Conservation (phyloP, 2,329 filamentous ascomycete genomes). For the Sporothrix sp. region DNA sequence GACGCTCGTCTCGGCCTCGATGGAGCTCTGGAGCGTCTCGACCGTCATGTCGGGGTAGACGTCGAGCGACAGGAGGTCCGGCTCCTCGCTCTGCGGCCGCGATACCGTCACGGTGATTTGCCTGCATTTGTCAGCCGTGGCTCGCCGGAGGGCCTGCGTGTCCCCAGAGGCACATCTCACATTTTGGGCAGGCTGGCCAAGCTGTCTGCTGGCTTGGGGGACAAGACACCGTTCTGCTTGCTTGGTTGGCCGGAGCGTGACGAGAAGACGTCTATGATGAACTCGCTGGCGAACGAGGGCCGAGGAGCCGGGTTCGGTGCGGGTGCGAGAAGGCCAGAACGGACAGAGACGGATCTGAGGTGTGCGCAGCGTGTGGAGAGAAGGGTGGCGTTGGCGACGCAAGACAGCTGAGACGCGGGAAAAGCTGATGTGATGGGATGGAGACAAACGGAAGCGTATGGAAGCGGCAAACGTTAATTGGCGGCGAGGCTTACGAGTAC, state of each 20-base stretch:
- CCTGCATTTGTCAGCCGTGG: constrained; percentile 45
- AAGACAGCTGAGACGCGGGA: neutral
- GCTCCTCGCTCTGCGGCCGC: constrained; percentile 59
- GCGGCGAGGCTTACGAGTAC: constrained; percentile 7
- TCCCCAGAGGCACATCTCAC: too few relatives aligned
- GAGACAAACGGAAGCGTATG: constrained; percentile 12
- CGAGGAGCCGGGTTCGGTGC: too few relatives aligned
- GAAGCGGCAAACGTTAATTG: constrained; percentile 8
- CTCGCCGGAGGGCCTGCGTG: too few relatives aligned
- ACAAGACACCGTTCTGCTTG: too few relatives aligned
- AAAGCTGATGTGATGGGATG: constrained; percentile 4
- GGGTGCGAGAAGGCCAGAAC: too few relatives aligned
- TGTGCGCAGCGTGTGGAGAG: too few relatives aligned
- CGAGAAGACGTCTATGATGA: too few relatives aligned
- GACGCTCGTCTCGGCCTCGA: constrained; percentile 73
- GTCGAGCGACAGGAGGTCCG: constrained; percentile 72
- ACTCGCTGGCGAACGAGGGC: too few relatives aligned
- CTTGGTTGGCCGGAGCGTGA: too few relatives aligned
- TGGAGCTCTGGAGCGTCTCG: constrained; percentile 74
- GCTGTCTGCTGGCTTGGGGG: too few relatives aligned
- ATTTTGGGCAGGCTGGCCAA: constrained; percentile 6
- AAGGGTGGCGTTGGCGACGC: too few relatives aligned
- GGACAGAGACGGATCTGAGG: neutral
- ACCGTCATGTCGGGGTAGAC: constrained; percentile 75
- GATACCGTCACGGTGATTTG: constrained; percentile 80